Base-by-base conservation (phyloP, 2,329 filamentous ascomycete genomes). In the Drechslerella stenobrocha region DNA sequence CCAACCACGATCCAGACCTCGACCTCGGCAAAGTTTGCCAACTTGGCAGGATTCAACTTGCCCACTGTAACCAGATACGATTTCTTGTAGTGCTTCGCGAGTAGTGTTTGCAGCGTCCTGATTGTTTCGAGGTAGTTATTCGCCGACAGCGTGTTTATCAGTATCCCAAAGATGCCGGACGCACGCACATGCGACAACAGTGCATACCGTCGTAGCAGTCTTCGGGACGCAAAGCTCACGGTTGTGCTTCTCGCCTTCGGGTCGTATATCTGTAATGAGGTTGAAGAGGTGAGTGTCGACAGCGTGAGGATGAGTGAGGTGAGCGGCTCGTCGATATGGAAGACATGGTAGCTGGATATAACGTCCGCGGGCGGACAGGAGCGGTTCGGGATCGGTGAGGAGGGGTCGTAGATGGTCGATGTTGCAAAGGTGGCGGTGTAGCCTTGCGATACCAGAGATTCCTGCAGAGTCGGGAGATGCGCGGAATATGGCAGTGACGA, bases 1-100 rank as follows among this genome's bases (percentile, higher is more conserved):
- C 93, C 92, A 7, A 98, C 89, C 0, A 97, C 90, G 0, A 97
- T 90, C 93, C 93, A 98, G 13, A 90, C 92, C 42, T 90, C 92
- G 3, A 98, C 84, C 76, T 98, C 93, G 61, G 87, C 84, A 77
- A 98, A 98, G 77, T 98, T 98, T 48, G 93, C 93, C 20, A 98
- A 81, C 76, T 98, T 98, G 34, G 91, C 92, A 0, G 91, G 87
- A 74, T 97, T 98, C 23, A 98, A 81, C 76, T 97, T 97, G 64
- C 93, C 93, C 0, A 98, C 93, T 1, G 98, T 93, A 47, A 98
- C 89, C 1, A 92, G 89, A 76, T 98, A 98, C 75, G 84, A 88
- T 79, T 97, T 98, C 79, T 97, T 97, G 8, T 90, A 91, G 0
- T 89, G 88, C 0, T 80, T 81, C 0, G 84, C 82, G 71, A 98